Evolutionary conservation across 2,329 filamentous ascomycete genomes (phyloP), one percentile per base, ranked within the genome.

Genomic region (Arthrobotrys iridis): DNA sequence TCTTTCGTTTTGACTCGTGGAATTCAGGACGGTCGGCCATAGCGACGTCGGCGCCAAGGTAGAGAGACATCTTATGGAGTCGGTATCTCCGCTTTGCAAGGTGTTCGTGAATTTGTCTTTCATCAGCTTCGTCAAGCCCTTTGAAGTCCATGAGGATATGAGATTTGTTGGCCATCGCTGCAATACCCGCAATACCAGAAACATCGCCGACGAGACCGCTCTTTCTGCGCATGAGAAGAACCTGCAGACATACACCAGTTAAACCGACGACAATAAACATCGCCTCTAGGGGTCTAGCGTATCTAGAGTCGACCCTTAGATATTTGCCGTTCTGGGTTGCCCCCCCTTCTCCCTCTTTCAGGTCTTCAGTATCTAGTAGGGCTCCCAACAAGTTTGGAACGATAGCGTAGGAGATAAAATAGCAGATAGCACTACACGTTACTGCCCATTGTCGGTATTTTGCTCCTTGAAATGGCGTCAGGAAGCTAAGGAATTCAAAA

Each of bases 61-160:
- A 89, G 2, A 93, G 83, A 0, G 89, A 90, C 11, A 88, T 90
- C 81, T 92, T 91, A 76, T 89, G 87, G 22, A 93, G 83, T 63
- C 89, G 86, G 78, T 92, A 93, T 37, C 90, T 87, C 73, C 87
- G 86, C 26, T 87, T 82, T 75, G 88, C 88, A n/a, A 93, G 84
- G 78, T 86, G 87, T 57, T 87, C 84, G 80, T 92, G 90, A 43
- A 93, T 92, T 60, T 89, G 86, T 55, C 87, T 83, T 63, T 89
- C 87, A 3, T 85, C 87, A 5, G 88, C 89, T 0, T 88, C 87
- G 79, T 93, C 90, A 82, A 91, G 87, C 67, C 89, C 89, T 77
- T 88, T 88, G 79, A 93, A 92, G 79, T 93, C 90, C 82, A 88
- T 88, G 77, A 92, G 83, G 80, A 92, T 91, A 77, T 92, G 90